A percentile compares a stretch with the other conserved stretches of the same genome.
Evolutionary conservation across 1,139 yeast species (phyloP).

Genomic region (Kodamaea sp.): DNA sequence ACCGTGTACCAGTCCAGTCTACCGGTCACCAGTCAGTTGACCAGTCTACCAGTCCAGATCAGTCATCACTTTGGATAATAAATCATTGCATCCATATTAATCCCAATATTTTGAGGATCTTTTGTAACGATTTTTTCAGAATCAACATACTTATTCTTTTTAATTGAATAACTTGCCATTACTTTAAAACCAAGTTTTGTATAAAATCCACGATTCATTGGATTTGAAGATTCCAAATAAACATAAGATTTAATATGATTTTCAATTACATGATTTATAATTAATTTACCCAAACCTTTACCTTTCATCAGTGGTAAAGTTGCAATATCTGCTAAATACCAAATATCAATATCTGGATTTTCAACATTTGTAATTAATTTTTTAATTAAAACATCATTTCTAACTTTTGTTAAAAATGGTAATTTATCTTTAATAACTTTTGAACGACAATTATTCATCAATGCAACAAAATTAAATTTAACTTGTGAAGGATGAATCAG

Average conservation of each 20-base stretch:
- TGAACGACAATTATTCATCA: slow-evolving; percentile 34
- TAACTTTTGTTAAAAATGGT: slow-evolving; percentile 32
- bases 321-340: slow-evolving; percentile 43
- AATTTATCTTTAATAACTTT: slow-evolving; percentile 33
- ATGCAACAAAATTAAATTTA: slow-evolving; percentile 33
- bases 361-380: slow-evolving; percentile 11
- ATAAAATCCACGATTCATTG: slow-evolving; percentile 47
- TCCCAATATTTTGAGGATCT: slow-evolving; percentile 22
- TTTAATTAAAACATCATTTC: slow-evolving; percentile 24
- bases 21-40: slow-evolving; percentile 1
- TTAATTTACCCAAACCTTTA: slow-evolving; percentile 35
- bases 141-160: slow-evolving; percentile 22
- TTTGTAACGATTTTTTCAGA: slow-evolving; percentile 15
- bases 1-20: no score
- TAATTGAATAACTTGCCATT: slow-evolving; percentile 44
- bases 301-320: slow-evolving; percentile 40
- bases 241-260: slow-evolving; percentile 14
- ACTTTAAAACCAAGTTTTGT: slow-evolving; percentile 46
- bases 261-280: slow-evolving; percentile 26
- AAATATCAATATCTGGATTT: slow-evolving; percentile 19
- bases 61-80: slow-evolving; percentile 10
- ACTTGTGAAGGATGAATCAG: slow-evolving; percentile 28
- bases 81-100: slow-evolving; percentile 42
- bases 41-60: no score
- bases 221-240: slow-evolving; percentile 51